phyloP scores from a whole-genome alignment of 768 basidiomycete genomes.

The Mycena belliarum region DNA sequence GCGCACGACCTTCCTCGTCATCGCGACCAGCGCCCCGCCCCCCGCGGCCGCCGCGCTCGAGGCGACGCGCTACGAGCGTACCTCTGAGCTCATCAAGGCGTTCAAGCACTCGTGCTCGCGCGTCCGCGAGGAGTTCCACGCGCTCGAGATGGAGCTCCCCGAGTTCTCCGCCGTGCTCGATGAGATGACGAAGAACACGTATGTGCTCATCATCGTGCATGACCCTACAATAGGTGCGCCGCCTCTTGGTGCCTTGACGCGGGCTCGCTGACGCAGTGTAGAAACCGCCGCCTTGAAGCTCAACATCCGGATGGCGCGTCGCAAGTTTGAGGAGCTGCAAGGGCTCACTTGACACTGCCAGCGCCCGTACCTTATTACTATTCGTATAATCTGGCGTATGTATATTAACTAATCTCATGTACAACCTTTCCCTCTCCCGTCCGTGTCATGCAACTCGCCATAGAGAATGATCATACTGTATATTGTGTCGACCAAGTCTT shows the following conservation, averaged over 20 bases:
- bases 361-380: too few species aligned
- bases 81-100: conserved; percentile 91
- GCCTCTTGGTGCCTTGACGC: neutral
- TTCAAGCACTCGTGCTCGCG: conserved; percentile 92
- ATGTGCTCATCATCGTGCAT: conserved; percentile 86
- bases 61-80: conserved; percentile 79
- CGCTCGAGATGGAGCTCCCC: conserved; percentile 81
- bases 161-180: conserved; percentile 91
- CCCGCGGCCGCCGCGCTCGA: conserved; percentile 53
- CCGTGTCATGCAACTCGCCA: too few species aligned
- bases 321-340: conserved; percentile 89
- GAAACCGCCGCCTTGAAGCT: conserved; percentile 87
- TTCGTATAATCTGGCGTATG: too few species aligned
- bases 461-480: too few species aligned
- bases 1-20: conserved; percentile 96
- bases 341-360: conserved; percentile 30
- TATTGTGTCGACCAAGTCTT: too few species aligned
- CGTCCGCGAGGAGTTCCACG: conserved; percentile 81
- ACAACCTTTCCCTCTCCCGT: too few species aligned
- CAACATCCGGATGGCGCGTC: conserved; percentile 83
- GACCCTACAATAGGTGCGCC: conserved; percentile 82
- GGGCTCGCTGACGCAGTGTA: conserved; percentile 30
- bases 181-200: conserved; percentile 91
- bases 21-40: conserved; percentile 71
- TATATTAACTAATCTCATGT: too few species aligned